Percentiles rank a stretch among this genome's conserved stretches.
These are phyloP conservation scores for Diaporthe australafricana DNA, from an alignment of 2,329 filamentous ascomycete genomes.

Conservation along the genomic window DNA sequence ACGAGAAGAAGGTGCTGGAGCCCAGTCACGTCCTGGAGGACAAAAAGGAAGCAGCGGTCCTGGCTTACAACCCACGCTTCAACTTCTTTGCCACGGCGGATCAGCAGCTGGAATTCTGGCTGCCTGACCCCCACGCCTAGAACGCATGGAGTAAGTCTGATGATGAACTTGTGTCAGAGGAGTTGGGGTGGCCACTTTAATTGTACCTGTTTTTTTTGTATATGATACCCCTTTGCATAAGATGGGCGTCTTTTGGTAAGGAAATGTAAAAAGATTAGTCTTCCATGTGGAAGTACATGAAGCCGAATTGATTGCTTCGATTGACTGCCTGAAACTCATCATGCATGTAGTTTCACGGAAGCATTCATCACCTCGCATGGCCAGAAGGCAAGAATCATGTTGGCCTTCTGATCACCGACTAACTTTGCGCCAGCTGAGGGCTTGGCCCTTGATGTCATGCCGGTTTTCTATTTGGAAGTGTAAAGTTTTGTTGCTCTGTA, in stretches of 20 bases:
- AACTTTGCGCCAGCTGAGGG: no score
- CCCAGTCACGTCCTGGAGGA: constrained; percentile 75
- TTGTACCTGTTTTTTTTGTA: constrained; percentile 32
- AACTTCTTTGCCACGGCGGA: constrained; percentile 94
- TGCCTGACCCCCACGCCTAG: constrained; percentile 73
- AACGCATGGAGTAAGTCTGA: neutral
- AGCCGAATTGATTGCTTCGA: neutral
- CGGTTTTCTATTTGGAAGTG: no score
- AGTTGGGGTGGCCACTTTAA: constrained; percentile 31
- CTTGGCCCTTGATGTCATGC: no score
- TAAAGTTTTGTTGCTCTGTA: neutral
- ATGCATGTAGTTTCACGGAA: neutral
- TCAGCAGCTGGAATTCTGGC: constrained; percentile 83
- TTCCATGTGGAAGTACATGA: neutral
- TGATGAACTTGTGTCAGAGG: constrained; percentile 12
- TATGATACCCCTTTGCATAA: constrained; percentile 38
- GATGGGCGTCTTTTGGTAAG: constrained; percentile 8
- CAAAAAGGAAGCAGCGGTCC: constrained; percentile 76
- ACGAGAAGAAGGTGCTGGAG: constrained; percentile 69
- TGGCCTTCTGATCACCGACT: neutral
- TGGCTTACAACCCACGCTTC: constrained; percentile 90
- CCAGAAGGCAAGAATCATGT: neutral
- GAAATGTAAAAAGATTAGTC: neutral
- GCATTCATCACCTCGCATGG: neutral
- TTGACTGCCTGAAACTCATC: neutral